These are phyloP conservation scores for Teunomyces atbi DNA, from an alignment of 805 yeast genomes.

Conservation along the genomic window DNA sequence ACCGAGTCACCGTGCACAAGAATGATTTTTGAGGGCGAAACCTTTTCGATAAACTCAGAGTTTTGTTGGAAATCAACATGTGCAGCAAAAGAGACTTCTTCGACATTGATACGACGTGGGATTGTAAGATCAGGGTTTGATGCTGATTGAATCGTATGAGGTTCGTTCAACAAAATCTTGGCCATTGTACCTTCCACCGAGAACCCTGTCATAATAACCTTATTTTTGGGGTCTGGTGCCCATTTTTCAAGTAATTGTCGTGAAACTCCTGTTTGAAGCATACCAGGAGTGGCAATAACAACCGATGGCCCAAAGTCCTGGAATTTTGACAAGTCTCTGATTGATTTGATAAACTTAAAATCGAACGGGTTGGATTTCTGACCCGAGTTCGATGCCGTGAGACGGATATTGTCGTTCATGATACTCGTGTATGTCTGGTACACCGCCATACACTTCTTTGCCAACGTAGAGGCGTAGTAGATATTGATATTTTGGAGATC, in stretches of 20 bases:
- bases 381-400: constrained; percentile 40
- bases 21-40: constrained; percentile 81
- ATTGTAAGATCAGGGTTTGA: constrained; percentile 78
- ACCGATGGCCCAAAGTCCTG: constrained; percentile 96
- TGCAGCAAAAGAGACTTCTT: constrained; percentile 98
- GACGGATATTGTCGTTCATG: constrained; percentile 92
- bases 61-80: constrained; percentile 97
- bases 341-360: constrained; percentile 78
- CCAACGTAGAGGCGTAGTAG: constrained; percentile 89
- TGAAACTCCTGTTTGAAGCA: constrained; percentile 95
- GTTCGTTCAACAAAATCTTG: constrained; percentile 81
- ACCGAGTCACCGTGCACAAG: constrained; percentile 96
- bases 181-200: constrained; percentile 99
- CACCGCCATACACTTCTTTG: constrained; percentile 95
- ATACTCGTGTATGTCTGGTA: constrained; percentile 94
- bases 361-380: constrained; percentile 73
- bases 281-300: constrained; percentile 96
- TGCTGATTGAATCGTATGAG: constrained; percentile 82
- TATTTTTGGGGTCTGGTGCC: constrained; percentile 95
- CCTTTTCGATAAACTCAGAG: constrained; percentile 82
- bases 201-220: constrained; percentile 90
- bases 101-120: constrained; percentile 83
- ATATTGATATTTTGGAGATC: constrained; percentile 81
- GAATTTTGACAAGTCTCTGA: constrained; percentile 76
- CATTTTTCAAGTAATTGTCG: constrained; percentile 88